phyloP scores from a whole-genome alignment of 2,329 filamentous ascomycete species.

The Ceratocystis harringtonii region DNA sequence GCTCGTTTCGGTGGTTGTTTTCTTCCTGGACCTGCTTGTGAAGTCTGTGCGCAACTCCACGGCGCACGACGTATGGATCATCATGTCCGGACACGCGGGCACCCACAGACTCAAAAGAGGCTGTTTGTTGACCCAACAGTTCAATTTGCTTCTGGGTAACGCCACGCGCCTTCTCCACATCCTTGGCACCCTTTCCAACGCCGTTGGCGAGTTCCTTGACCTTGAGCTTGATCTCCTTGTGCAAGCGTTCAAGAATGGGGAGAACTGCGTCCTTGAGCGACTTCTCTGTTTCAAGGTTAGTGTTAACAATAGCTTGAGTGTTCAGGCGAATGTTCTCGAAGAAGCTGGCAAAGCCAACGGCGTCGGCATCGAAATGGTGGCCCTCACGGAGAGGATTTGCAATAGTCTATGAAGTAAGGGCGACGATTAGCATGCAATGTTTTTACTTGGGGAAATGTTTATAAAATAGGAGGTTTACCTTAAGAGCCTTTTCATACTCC shows the following conservation, averaged over 20 bases:
- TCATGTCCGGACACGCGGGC: conserved; percentile 55
- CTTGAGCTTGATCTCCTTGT: conserved; percentile 95
- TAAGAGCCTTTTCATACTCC: conserved; percentile 89
- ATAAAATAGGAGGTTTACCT: conserved; percentile 36
- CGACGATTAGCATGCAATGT: conserved; percentile 11
- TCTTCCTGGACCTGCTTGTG: conserved; percentile 87
- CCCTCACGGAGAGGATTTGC: conserved; percentile 74
- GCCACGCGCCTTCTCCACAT: conserved; percentile 77
- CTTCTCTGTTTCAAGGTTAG: conserved; percentile 82
- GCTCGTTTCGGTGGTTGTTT: conserved; percentile 88
- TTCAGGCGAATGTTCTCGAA: conserved; percentile 92
- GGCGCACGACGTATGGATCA: conserved; percentile 77
- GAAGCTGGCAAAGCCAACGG: conserved; percentile 76
- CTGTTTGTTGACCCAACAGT: conserved; percentile 73
- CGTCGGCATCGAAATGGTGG: conserved; percentile 78
- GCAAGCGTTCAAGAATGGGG: conserved; percentile 76
- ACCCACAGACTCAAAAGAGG: conserved; percentile 60
- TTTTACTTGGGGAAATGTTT: not conserved
- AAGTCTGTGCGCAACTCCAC: conserved; percentile 68
- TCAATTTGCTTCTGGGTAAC: conserved; percentile 92
- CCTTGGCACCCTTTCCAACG: conserved; percentile 70
- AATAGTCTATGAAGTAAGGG: conserved; percentile 47
- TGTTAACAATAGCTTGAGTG: conserved; percentile 78
- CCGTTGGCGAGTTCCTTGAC: conserved; percentile 74
- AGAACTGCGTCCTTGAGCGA: conserved; percentile 73